Evolutionary conservation across 805 yeast genomes (phyloP), one percentile per base, ranked within the genome.

Genomic region (Zygoascus bituminiphila): DNA sequence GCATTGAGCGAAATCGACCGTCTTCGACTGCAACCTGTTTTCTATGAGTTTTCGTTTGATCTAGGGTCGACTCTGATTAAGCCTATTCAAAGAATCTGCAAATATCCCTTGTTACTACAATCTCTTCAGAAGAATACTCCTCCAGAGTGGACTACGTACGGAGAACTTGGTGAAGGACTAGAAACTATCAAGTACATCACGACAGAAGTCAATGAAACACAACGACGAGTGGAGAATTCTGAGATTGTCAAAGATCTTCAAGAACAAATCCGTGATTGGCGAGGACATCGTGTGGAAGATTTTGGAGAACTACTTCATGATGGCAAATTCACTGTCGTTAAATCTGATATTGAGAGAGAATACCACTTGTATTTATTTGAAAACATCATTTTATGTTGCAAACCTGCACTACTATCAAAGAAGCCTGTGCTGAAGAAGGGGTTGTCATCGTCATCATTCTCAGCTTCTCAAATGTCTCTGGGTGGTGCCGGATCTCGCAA

Each of bases 81-180:
- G 64, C 99, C 99, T 0, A 87, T 93, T 35, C 99, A 93, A 70
- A 77, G 99, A 54, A 74, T 93, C n/a, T 87, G 96, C 73, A 87
- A 89, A 63, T 93, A 93, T 65, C 98, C 98, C 1, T 68, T 93
- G 45, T 71, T 93, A 44, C 67, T 93, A 38, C 57, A 58, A 57
- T 93, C 87, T 61, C 71, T 93, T 46, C 63, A 86, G 45, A 88
- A 87, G 62, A 63, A 72, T 44, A 77, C 88, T 9, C 82, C 79
- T 33, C 62, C 63, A 12, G 62, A 66, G 15, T 71, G 75, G 70
- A 75, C 78, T 7, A 70, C 70, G 51, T 79, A 78, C 58, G 77
- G 74, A 51, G 98, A 91, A 62, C 70, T 91, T 25, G 69, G 76
- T 23, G 64, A 75, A 47, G 96, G 96, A 1, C 70, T 78, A 47